A percentile compares a stretch with the other conserved stretches of the same genome.
phyloP scores from a whole-genome alignment of 306 rosid species.

The Heteromeles arbutifolia region DNA sequence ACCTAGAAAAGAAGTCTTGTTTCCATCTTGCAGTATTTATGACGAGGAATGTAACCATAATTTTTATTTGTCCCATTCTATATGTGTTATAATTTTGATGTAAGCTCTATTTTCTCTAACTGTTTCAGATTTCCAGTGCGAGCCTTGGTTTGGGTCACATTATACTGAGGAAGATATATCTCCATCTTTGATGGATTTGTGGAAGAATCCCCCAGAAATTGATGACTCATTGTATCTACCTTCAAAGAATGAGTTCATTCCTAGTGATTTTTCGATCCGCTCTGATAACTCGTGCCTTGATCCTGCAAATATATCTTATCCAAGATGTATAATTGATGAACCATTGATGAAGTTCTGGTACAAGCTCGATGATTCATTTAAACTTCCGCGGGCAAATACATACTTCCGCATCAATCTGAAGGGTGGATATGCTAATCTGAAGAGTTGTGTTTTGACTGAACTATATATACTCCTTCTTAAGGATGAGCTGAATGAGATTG shows the following conservation, averaged over 20 bases:
- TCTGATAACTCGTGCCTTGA: slow-evolving; percentile 29
- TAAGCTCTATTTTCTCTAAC: not conserved
- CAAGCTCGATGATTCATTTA: slow-evolving; percentile 70
- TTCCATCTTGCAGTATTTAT: not conserved
- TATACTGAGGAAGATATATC: slow-evolving; percentile 70
- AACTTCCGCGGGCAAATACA: slow-evolving; percentile 88
- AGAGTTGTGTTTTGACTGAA: slow-evolving; percentile 65
- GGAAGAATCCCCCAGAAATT: slow-evolving; percentile 76
- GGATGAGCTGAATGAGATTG: slow-evolving; percentile 78
- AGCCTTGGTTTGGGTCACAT: slow-evolving; percentile 93
- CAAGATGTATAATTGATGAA: slow-evolving; percentile 76
- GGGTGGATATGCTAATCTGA: slow-evolving; percentile 59
- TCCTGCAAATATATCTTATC: slow-evolving; percentile 38
- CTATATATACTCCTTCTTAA: slow-evolving; percentile 73
- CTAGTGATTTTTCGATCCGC: slow-evolving; percentile 76
- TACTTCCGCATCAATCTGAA: slow-evolving; percentile 83
- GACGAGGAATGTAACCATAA: not conserved
- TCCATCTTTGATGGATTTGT: slow-evolving; percentile 55
- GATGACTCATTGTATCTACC: slow-evolving; percentile 81
- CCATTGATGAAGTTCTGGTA: slow-evolving; percentile 87
- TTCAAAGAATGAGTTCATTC: slow-evolving; percentile 83
- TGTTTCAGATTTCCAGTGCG: slow-evolving; percentile 54
- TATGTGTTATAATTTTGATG: slow-evolving; percentile 4
- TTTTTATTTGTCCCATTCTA: not conserved
- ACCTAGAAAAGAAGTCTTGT: not conserved